These are phyloP conservation scores for Cryomyces minteri DNA, from an alignment of 495 filamentous ascomycete genomes.

Conservation along the genomic window DNA sequence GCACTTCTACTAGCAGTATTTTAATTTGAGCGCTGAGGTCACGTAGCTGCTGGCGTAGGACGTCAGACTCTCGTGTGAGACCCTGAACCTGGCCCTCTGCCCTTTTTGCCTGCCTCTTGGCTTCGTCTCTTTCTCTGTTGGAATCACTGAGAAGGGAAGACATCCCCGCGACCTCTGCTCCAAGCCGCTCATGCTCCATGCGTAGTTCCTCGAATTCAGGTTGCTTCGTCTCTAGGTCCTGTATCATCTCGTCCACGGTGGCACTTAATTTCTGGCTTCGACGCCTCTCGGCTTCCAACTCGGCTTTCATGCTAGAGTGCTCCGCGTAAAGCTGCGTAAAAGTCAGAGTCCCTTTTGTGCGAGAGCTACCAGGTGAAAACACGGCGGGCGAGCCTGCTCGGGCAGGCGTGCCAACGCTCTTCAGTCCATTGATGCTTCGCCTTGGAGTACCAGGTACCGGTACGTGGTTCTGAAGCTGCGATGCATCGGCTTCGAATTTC, in stretches of 20 bases:
- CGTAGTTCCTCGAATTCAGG: conserved; percentile 45
- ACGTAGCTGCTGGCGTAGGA: conserved; percentile 73
- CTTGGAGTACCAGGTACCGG: conserved; percentile 40
- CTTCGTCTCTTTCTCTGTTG: conserved; percentile 33
- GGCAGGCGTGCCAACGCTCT: conserved; percentile 31
- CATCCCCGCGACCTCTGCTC: conserved; percentile 60
- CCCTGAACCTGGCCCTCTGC: conserved; percentile 54
- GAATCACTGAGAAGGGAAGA: conserved; percentile 44
- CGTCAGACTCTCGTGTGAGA: conserved; percentile 50
- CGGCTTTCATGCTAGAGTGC: conserved; percentile 38
- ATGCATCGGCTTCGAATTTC: conserved; percentile 36
- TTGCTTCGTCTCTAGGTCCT: conserved; percentile 36
- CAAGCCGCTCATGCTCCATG: conserved; percentile 32
- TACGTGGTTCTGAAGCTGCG: conserved; percentile 8
- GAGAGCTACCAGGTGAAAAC: conserved; percentile 39
- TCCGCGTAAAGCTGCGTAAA: conserved; percentile 52
- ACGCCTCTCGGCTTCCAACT: conserved; percentile 46
- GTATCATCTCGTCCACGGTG: conserved; percentile 64
- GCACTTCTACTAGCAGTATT: conserved; percentile 65
- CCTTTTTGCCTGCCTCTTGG: conserved; percentile 44
- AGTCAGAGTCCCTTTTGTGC: conserved; percentile 37
- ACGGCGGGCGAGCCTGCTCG: conserved; percentile 31
- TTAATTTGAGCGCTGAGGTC: conserved; percentile 83
- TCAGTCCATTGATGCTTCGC: conserved; percentile 29
- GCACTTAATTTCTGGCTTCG: conserved; percentile 49